Conservation (phyloP, 495 filamentous ascomycete species). For the Elasticomyces elasticus region DNA sequence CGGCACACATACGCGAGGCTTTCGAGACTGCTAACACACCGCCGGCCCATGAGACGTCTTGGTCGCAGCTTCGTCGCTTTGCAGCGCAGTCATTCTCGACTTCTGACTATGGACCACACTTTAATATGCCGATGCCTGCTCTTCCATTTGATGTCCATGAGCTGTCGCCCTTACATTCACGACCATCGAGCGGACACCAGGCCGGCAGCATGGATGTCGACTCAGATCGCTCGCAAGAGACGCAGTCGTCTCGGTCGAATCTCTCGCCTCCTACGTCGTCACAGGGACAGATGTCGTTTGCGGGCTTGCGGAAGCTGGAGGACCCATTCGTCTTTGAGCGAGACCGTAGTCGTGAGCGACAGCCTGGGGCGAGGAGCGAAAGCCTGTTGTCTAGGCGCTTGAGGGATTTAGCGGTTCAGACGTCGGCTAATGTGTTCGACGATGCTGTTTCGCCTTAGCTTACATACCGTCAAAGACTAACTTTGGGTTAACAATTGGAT, state of each 20-base stretch:
- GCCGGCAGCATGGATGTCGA: constrained; percentile 24
- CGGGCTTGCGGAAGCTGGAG: constrained; percentile 52
- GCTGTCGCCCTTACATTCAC: constrained; percentile 17
- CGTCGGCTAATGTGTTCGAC: background rate
- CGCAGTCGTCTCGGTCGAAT: background rate
- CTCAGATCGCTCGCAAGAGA: constrained; percentile 12
- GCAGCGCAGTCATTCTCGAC: constrained; percentile 16
- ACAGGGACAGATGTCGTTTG: constrained; percentile 12
- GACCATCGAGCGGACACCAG: constrained; percentile 24
- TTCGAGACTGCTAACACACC: background rate
- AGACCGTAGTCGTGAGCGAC: constrained; percentile 57
- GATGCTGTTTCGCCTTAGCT: background rate
- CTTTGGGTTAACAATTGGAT: too few species aligned
- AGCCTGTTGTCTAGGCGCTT: constrained; percentile 28
- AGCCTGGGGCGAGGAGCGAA: constrained; percentile 30
- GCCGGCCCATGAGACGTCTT: background rate
- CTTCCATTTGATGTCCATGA: constrained; percentile 3
- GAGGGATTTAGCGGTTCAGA: constrained; percentile 28
- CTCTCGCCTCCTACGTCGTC: constrained; percentile 21
- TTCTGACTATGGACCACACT: constrained; percentile 6
- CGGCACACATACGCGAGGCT: constrained; percentile 12
- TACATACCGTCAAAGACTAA: too few species aligned
- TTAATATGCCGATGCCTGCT: constrained; percentile 7
- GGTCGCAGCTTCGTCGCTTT: background rate
- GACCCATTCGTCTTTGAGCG: constrained; percentile 33